phyloP scores from a whole-genome alignment of 148 eudicot genomes.

The Pharnaceum exiguum region DNA sequence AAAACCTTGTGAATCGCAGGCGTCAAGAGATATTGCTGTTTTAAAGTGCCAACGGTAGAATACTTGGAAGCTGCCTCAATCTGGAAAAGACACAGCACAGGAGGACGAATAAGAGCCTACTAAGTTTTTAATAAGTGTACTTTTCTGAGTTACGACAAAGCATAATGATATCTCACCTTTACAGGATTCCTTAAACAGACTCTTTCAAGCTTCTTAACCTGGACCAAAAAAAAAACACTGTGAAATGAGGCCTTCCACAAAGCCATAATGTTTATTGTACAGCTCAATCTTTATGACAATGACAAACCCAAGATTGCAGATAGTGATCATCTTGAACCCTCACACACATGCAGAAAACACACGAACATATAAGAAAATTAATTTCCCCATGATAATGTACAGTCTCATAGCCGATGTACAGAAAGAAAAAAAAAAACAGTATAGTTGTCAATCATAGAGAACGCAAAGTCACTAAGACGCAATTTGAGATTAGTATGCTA shows the following conservation, averaged over 20 bases:
- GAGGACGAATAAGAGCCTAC: not conserved
- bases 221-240: conserved; percentile 16
- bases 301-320: too few species aligned
- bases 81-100: conserved; percentile 30
- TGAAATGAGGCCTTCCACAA: conserved; percentile 11
- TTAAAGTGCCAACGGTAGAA: conserved; percentile 82
- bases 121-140: not conserved
- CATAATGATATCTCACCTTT: conserved; percentile 39
- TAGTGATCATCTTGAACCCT: too few species aligned
- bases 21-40: conserved; percentile 63
- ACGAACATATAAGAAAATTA: too few species aligned
- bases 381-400: too few species aligned
- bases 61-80: conserved; percentile 73
- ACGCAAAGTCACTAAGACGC: too few species aligned
- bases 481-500: too few species aligned
- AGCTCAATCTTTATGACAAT: too few species aligned
- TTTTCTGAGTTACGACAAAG: not conserved
- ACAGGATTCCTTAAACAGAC: conserved; percentile 89
- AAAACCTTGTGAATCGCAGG: conserved; percentile 78
- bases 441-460: too few species aligned
- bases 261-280: too few species aligned
- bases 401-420: too few species aligned
- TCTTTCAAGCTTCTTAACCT: conserved; percentile 89
- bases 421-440: too few species aligned
- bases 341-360: too few species aligned